A percentile compares a stretch with the other conserved stretches of the same genome.
Conservation (phyloP, 257 asterid species). For the Fraxinus anomala region DNA sequence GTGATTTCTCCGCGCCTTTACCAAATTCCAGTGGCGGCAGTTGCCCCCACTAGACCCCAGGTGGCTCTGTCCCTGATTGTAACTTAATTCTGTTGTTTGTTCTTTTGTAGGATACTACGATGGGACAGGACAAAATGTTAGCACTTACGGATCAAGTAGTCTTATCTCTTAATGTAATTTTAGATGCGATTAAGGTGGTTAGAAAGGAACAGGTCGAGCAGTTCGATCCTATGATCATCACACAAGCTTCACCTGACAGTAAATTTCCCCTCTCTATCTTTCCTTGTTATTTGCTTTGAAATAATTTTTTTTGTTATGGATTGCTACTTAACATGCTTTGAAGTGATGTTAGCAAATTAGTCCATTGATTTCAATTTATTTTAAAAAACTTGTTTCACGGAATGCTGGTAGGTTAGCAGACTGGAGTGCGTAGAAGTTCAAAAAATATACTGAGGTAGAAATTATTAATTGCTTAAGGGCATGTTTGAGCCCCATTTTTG, state of each 20-base stretch:
- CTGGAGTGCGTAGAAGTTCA: neutral
- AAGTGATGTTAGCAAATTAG: neutral
- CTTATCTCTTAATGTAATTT: slow-evolving; percentile 44
- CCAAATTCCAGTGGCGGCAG: too few relatives aligned
- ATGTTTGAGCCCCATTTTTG: too few relatives aligned
- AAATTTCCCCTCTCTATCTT: slow-evolving; percentile 22
- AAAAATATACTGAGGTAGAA: neutral
- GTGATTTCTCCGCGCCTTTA: too few relatives aligned
- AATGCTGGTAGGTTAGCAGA: neutral
- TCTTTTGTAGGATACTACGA: slow-evolving; percentile 38
- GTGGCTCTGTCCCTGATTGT: neutral
- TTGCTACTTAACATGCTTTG: neutral
- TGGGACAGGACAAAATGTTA: slow-evolving; percentile 55
- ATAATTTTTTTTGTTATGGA: neutral
- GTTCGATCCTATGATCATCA: slow-evolving; percentile 59
- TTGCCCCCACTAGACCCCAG: too few relatives aligned
- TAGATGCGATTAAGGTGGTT: slow-evolving; percentile 54
- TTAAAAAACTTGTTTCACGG: neutral
- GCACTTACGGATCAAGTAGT: slow-evolving; percentile 61
- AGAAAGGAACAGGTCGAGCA: slow-evolving; percentile 53
- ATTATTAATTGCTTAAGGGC: neutral
- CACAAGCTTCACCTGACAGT: slow-evolving; percentile 72
- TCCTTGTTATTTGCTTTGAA: neutral
- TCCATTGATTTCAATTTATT: neutral
- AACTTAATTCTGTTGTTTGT: neutral